Base-by-base conservation (phyloP, 148 eudicot genomes). In the Nepenthes gracilis region DNA sequence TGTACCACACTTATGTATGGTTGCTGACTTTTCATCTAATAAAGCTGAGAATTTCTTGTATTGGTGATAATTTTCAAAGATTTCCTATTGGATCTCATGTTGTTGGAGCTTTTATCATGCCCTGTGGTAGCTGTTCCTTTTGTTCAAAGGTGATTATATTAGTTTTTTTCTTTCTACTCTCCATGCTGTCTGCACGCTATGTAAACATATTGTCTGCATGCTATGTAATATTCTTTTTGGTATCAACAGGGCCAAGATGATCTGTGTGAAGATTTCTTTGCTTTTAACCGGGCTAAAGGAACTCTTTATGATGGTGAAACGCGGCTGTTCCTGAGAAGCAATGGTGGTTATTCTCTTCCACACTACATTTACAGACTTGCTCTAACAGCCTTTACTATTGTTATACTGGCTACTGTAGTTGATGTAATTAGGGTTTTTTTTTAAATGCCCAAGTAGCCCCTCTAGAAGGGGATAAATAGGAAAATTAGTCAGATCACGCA, bases 301-400 rank as follows among this genome's bases (percentile, higher is more conserved):
- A 94, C 99, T 37, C 92, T 94, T 49, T 94, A 94, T 64, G 99
- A 94, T 65, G 97, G 99, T 53, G 97, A 94, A 83, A 94, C 99
- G 53, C 79, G 99, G 40, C 69, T 94, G 58, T 94, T 94, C 66
- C 92, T 89, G 38, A 86, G 87, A 50, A 78, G 73, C 67, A 81
- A 74, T 72, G 99, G 99, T 94, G 72, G 66, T 70, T 62, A 1
- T 65, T 12, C 54, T 60, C 57, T 67, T 43, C 56, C 38, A 12
- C 23, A 10, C 48, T 45, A 33, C 36, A 38, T 35, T 67, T 57
- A 43, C n/a, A 13, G 47, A 36, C 48, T 53, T 45, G 48, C 32
- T 56, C 49, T 38, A 36, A 54, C 60, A 36, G 23, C 35, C 6
- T 55, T 9, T 9, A 40, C 45, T 40, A 40, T 43, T 14, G 32